A percentile compares a stretch with the other conserved stretches of the same genome.
These are phyloP conservation scores for Mesostigma viride DNA, from an alignment of 139 green algal species.

Conservation along the genomic window DNA sequence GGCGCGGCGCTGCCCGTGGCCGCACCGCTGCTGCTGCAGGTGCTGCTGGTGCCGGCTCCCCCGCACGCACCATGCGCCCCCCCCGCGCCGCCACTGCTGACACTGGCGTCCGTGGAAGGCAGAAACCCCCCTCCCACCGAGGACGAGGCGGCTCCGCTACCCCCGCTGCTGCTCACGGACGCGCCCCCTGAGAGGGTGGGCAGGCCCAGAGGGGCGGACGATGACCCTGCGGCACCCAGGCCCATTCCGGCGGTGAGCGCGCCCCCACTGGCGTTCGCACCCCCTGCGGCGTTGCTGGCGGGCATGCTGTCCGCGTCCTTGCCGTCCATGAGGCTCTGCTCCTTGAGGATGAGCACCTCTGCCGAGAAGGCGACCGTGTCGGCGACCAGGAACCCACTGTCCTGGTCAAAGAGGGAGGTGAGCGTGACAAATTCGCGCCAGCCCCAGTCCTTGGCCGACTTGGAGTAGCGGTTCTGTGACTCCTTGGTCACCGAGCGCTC, in stretches of 20 bases:
- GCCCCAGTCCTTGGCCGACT: conserved; percentile 57
- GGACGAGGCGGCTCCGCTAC: no score
- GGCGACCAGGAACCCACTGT: conserved; percentile 47
- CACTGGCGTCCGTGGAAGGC: no score
- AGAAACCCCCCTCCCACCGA: no score
- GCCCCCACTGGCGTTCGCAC: neutral
- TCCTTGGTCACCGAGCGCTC: conserved; percentile 47
- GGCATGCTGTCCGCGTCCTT: no score
- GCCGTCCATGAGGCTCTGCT: conserved; percentile 17
- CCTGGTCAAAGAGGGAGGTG: conserved; percentile 52
- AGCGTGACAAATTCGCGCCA: conserved; percentile 63
- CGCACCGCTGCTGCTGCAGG: no score
- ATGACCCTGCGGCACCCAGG: neutral
- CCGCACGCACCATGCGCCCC: neutral
- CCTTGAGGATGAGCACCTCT: conserved; percentile 54
- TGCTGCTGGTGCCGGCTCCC: neutral
- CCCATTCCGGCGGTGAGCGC: neutral
- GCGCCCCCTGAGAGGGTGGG: no score
- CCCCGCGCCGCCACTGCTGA: no score
- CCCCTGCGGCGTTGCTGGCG: no score
- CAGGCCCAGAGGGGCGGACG: no score
- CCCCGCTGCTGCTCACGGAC: neutral
- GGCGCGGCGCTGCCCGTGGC: neutral
- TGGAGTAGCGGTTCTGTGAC: conserved; percentile 55
- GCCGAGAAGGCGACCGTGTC: conserved; percentile 50